Evolutionary conservation across 2,329 filamentous ascomycete species (phyloP).

Genomic region (Chalara sp.): DNA sequence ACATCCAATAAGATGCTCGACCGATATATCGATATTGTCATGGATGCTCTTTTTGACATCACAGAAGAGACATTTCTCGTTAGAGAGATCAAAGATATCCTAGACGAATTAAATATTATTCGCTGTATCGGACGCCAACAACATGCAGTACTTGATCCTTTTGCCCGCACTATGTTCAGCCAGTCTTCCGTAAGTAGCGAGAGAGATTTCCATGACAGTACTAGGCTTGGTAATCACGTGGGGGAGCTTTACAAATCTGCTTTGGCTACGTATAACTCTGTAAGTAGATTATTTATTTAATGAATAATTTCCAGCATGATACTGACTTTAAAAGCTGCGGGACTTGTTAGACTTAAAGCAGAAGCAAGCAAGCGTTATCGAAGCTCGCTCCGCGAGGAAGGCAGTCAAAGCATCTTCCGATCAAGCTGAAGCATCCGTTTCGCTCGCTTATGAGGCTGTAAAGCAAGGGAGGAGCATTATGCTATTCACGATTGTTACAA

Average conservation of each 20-base stretch:
- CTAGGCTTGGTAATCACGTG: not conserved
- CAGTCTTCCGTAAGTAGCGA: not conserved
- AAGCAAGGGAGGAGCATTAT: constrained; percentile 5
- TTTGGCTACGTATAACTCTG: not conserved
- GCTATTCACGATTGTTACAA: not conserved
- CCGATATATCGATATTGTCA: constrained; percentile 1
- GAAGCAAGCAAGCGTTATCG: constrained; percentile 2
- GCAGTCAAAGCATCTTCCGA: not conserved
- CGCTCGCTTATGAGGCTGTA: not conserved
- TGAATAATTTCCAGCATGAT: no score
- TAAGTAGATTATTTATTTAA: not conserved
- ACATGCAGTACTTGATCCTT: constrained; percentile 1
- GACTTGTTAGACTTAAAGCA: constrained; percentile 5
- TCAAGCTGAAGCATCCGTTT: constrained; percentile 1
- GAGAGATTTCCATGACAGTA: constrained; percentile 2
- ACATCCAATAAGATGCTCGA: not conserved
- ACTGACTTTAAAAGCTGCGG: constrained; percentile 1
- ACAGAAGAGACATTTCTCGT: constrained; percentile 1
- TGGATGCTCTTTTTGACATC: constrained; percentile 2
- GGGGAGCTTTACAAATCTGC: constrained; percentile 1
- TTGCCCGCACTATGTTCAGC: not conserved
- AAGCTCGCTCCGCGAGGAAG: constrained; percentile 4
- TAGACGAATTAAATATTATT: constrained; percentile 6
- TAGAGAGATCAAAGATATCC: constrained; percentile 6
- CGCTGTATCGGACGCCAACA: constrained; percentile 1